These are phyloP conservation scores for Ostreobium quekettii DNA, from an alignment of 139 green algal species.

Conservation along the genomic window DNA sequence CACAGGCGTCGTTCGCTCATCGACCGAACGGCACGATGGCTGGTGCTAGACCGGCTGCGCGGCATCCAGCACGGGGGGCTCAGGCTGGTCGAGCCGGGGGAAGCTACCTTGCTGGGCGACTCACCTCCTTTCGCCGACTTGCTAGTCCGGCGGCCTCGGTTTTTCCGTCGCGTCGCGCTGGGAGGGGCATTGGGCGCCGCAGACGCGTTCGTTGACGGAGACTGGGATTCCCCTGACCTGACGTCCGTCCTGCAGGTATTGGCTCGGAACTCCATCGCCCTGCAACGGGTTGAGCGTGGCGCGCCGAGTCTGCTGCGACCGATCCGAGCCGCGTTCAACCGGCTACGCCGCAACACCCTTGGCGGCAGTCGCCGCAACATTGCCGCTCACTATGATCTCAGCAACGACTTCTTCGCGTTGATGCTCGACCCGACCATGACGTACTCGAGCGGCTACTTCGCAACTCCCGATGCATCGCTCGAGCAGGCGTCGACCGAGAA, in stretches of 20 bases:
- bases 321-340: conserved; percentile 66
- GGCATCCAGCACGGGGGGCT: too few species aligned
- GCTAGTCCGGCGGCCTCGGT: too few species aligned
- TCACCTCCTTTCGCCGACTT: too few species aligned
- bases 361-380: conserved; percentile 79
- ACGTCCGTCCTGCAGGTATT: conserved; percentile 59
- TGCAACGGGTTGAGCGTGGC: conserved; percentile 38
- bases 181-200: conserved; percentile 73
- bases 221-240: conserved; percentile 50
- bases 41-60: too few species aligned
- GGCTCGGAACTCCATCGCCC: conserved; percentile 42
- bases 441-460: conserved; percentile 81
- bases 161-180: too few species aligned
- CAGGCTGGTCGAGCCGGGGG: too few species aligned
- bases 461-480: too few species aligned
- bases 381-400: conserved; percentile 92
- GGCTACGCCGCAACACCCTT: conserved; percentile 69
- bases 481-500: too few species aligned
- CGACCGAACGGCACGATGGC: too few species aligned
- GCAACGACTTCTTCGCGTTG: conserved; percentile 83
- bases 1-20: too few species aligned
- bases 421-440: conserved; percentile 94
- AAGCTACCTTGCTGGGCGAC: too few species aligned
- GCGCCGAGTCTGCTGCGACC: conserved; percentile 65
- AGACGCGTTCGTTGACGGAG: conserved; percentile 83